A percentile compares a stretch with the other conserved stretches of the same genome.
phyloP scores from a whole-genome alignment of 805 yeast species.

The Yarrowia keelungensis region DNA sequence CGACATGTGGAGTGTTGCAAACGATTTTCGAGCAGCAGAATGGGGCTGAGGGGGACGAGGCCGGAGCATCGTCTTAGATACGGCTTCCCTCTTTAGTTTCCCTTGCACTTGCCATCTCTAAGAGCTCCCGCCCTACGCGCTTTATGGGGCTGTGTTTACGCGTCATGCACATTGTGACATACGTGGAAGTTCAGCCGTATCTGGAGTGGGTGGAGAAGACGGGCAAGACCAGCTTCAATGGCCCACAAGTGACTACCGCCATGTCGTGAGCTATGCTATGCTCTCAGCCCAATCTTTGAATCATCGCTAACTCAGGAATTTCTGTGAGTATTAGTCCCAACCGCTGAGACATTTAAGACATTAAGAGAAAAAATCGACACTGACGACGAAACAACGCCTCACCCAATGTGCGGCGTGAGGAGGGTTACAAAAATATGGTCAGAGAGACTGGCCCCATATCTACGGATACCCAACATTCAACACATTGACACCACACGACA shows the following conservation, averaged over 20 bases:
- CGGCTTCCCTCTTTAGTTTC: neutral
- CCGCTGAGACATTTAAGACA: slow-evolving; percentile 27
- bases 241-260: no score
- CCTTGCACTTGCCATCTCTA: neutral
- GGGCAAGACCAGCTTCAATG: no score
- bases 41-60: no score
- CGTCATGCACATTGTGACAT: slow-evolving; percentile 32
- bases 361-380: neutral
- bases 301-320: slow-evolving; percentile 39
- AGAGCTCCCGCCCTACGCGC: slow-evolving; percentile 15
- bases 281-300: neutral
- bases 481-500: neutral
- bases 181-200: slow-evolving; percentile 24
- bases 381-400: no score
- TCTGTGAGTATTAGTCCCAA: slow-evolving; percentile 39
- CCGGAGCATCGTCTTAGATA: no score
- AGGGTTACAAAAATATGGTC: no score
- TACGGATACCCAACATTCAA: no score
- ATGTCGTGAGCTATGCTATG: neutral
- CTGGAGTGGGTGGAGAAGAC: no score
- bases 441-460: no score
- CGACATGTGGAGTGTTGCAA: no score
- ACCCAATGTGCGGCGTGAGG: no score
- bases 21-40: no score
- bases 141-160: slow-evolving; percentile 25